Base-by-base conservation (phyloP, 441 rosid genomes). In the Omphalea diandra region DNA sequence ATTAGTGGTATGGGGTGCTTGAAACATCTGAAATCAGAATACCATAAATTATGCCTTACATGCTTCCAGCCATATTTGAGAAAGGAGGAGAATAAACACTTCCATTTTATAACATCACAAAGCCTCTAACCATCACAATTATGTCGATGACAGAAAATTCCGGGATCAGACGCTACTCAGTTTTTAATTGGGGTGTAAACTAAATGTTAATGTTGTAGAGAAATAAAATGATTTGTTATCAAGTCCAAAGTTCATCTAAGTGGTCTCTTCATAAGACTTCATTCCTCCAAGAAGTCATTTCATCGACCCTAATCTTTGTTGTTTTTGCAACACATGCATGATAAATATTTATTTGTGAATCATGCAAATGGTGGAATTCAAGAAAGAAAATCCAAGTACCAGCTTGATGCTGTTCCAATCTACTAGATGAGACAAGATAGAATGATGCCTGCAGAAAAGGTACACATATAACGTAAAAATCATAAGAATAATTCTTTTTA, bases 381-480 rank as follows among this genome's bases (percentile, higher is more conserved):
- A 29, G 41, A 66, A 41, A 58, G 20, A 62, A 65, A 15, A 7
- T 9, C 29, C 33, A 59, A 8, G 17, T 76, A 85, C 89, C 75
- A 70, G 80, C 70, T 66, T 58, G 20, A 83, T 63, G 54, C 67
- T 65, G 10, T 85, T 76, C 86, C 83, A 77, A 68, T 85, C 73
- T 20, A 76, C 63, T 65, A 83, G 84, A 31, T 83, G 85, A 68
- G 87, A 47, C 69, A 83, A 18, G 40, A 63, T 36, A 66, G 85
- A 65, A 46, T 78, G 75, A 75, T 85, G 89, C 85, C 89, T 85
- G 79, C 63, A 77, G 47, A 29, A 50, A 67, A 67, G n/a, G 47
- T 24, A 71, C 0, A 17, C 41, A 69, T 67, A 29, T 26, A 38
- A 9, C 27, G 15, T 38, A 24, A 63, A 41, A 27, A 46, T n/a